These are phyloP conservation scores for Erodium moschatum DNA, from an alignment of 441 rosid genomes.

Conservation along the genomic window DNA sequence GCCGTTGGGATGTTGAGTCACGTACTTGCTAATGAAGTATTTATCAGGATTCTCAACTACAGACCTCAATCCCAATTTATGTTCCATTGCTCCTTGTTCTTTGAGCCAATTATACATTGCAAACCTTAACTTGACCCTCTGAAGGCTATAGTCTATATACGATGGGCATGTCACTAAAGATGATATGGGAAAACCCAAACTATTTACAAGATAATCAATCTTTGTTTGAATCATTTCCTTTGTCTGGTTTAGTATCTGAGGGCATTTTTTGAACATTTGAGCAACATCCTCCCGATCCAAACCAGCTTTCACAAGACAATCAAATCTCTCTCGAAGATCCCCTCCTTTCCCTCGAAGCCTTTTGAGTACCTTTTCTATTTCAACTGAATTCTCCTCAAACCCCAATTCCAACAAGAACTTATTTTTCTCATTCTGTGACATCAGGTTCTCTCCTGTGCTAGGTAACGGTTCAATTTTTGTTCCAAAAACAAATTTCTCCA, in stretches of 20 bases:
- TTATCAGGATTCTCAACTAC: constrained; percentile 47
- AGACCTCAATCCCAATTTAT: constrained; percentile 1
- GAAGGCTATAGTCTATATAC: constrained; percentile 37
- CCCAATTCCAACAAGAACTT: not conserved
- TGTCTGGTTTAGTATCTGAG: constrained; percentile 48
- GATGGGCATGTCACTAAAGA: constrained; percentile 43
- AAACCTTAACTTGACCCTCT: constrained; percentile 46
- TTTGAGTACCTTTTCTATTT: not conserved
- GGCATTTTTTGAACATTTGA: constrained; percentile 44
- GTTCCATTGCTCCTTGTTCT: constrained; percentile 26
- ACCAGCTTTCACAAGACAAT: not conserved
- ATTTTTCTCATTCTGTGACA: not conserved
- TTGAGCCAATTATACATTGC: constrained; percentile 65
- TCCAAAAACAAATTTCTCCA: constrained; percentile 54
- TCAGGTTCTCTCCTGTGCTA: constrained; percentile 20
- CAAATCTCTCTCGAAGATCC: constrained; percentile 1
- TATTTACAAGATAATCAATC: constrained; percentile 42
- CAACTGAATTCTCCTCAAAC: constrained; percentile 6
- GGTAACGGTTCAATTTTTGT: constrained; percentile 33
- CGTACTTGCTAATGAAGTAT: constrained; percentile 32
- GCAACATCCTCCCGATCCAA: constrained; percentile 30
- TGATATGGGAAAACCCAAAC: constrained; percentile 46
- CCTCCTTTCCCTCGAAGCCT: not conserved
- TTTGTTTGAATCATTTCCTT: constrained; percentile 43
- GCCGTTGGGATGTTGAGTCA: constrained; percentile 50